Evolutionary conservation across 192 early-diverging fungal genomes (phyloP), one percentile per base, ranked within the genome.

Genomic region (Coemansia sp.): DNA sequence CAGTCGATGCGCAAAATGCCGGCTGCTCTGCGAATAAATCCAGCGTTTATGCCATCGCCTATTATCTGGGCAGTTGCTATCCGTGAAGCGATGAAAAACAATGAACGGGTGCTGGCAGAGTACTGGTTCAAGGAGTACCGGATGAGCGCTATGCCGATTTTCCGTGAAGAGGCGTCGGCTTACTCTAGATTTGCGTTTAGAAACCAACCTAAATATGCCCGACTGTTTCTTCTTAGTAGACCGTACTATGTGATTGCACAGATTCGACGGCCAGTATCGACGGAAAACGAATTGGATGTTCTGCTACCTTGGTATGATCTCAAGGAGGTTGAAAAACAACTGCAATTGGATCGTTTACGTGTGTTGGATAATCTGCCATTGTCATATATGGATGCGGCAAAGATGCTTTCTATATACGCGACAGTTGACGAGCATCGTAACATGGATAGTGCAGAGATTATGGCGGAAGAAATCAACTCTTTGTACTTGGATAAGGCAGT

Each of bases 81-180:
- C 25, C 35, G 44, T 9, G 55, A 46, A 23, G 70, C 70, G 3
- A 24, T 34, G 3, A 35, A 37, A 13, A 53, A 53, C 18, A 47
- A 55, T 17, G 58, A 60, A n/a, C 26, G 36, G 10, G 34, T 44
- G 4, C 42, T 73, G 34, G 58, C 70, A 0, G 55, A 66, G 32
- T 48, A 55, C 37, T 73, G 70, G 70, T 62, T 73, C 14, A 66
- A 50, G 20, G 63, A 66, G 46, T 73, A 73, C 45, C 70, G 70
- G 9, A 73, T 73, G 70, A 66, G 63, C 36, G 63, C 63, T 4
- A 73, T 73, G 70, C 55, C 70, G 5, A 15, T 66, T 14, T 66
- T 73, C 54, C 70, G 70, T 35, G 63, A 66, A 14, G 55, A 55
- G 18, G 48, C 58, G 25, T 73, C 70, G 29, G 50, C 63, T 10